Conservation (phyloP, 108 stramenopile genomes). For the Nitzschia sp. region DNA sequence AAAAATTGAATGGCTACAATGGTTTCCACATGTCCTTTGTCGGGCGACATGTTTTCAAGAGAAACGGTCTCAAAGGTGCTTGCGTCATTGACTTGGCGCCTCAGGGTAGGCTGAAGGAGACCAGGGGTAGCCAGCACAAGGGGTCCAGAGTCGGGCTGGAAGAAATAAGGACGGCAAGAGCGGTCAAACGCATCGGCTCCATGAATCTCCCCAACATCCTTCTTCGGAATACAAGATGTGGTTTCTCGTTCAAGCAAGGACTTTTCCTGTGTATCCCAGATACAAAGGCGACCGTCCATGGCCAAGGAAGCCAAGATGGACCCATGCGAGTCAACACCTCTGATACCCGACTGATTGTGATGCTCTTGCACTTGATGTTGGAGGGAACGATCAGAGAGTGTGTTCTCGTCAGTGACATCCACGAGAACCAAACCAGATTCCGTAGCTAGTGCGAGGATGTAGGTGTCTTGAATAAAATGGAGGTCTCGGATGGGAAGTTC, state of each 20-base stretch:
- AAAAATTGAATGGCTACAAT: constrained; percentile 54
- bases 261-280: constrained; percentile 53
- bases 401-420: constrained; percentile 35
- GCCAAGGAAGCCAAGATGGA: constrained; percentile 47
- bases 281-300: constrained; percentile 62
- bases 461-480: constrained; percentile 47
- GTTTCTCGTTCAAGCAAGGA: constrained; percentile 38
- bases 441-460: constrained; percentile 57
- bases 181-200: constrained; percentile 60
- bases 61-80: constrained; percentile 1
- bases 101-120: constrained; percentile 16
- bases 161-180: constrained; percentile 38
- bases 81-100: constrained; percentile 1
- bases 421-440: constrained; percentile 62
- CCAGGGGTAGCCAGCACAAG: constrained; percentile 28
- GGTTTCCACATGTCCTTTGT: constrained; percentile 53
- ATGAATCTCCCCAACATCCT: constrained; percentile 58
- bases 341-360: constrained; percentile 47
- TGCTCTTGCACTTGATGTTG: constrained; percentile 40
- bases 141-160: not conserved
- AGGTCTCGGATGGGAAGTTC: constrained; percentile 60
- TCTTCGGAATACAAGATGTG: constrained; percentile 27
- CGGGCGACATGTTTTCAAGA: constrained; percentile 7
- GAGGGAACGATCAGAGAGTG: constrained; percentile 26
- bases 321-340: constrained; percentile 33